A percentile compares a stretch with the other conserved stretches of the same genome.
phyloP scores from a whole-genome alignment of 805 yeast genomes.

The Myxozyma vanderwaltii region DNA sequence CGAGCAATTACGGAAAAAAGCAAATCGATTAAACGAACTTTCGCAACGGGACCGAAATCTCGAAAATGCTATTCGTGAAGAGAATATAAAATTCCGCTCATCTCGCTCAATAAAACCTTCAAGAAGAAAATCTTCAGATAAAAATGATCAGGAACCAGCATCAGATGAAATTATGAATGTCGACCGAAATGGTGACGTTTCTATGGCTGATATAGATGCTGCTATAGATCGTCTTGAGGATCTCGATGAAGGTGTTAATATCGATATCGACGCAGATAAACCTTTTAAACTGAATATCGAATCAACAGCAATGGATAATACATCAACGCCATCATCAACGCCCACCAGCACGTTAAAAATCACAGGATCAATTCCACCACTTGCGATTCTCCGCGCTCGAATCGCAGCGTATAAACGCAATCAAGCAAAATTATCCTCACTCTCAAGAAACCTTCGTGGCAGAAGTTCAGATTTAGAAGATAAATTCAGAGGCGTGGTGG shows the following conservation, averaged over 20 bases:
- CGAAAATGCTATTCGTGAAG: slow-evolving; percentile 64
- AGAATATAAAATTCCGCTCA: slow-evolving; percentile 56
- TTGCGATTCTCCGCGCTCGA: slow-evolving; percentile 66
- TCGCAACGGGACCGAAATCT: slow-evolving; percentile 60
- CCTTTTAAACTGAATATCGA: slow-evolving; percentile 71
- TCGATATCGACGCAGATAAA: slow-evolving; percentile 81
- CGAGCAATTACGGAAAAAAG: slow-evolving; percentile 55
- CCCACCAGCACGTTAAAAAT: background rate
- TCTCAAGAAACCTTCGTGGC: slow-evolving; percentile 56
- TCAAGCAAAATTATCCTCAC: slow-evolving; percentile 55
- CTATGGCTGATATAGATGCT: slow-evolving; percentile 30
- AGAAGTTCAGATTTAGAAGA: slow-evolving; percentile 61
- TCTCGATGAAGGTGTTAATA: slow-evolving; percentile 43
- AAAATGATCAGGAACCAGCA: slow-evolving; percentile 1
- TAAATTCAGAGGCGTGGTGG: slow-evolving; percentile 85
- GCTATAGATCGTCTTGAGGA: slow-evolving; percentile 10
- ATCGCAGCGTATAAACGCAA: slow-evolving; percentile 77
- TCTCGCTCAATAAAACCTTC: no score
- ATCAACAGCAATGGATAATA: no score
- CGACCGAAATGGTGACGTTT: slow-evolving; percentile 21
- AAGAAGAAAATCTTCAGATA: background rate
- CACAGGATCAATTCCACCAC: slow-evolving; percentile 48
- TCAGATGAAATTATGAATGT: slow-evolving; percentile 20
- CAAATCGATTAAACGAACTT: slow-evolving; percentile 51
- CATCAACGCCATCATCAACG: background rate